Evolutionary conservation across 768 basidiomycete genomes (phyloP).

Genomic region (Amanita polypyramis): DNA sequence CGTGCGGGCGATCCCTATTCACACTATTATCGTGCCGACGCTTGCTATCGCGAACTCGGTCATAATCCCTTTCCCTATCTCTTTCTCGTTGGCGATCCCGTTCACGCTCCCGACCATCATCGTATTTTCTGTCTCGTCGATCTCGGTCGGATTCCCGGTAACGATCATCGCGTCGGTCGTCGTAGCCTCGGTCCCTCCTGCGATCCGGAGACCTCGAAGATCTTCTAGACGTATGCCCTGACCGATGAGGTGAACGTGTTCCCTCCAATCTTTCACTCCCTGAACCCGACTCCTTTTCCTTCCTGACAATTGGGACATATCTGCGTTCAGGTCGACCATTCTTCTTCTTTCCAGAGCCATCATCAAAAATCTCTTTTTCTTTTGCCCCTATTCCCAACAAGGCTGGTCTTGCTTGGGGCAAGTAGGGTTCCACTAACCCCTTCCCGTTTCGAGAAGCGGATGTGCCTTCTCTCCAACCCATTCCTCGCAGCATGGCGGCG

Average conservation of each 20-base stretch:
- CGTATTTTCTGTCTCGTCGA: conserved; percentile 12
- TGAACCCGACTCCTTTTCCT: conserved; percentile 37
- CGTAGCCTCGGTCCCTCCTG: conserved; percentile 19
- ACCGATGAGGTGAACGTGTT: conserved; percentile 27
- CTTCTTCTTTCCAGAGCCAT: conserved; percentile 48
- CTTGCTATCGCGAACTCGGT: conserved; percentile 22
- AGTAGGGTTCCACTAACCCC: conserved; percentile 65
- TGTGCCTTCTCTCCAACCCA: conserved; percentile 90
- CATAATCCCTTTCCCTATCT: conserved; percentile 15
- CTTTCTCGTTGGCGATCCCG: conserved; percentile 13
- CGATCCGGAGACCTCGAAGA: conserved; percentile 42
- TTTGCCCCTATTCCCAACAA: conserved; percentile 93
- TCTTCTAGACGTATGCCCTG: conserved; percentile 35
- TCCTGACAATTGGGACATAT: conserved; percentile 77
- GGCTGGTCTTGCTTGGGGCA: conserved; percentile 76
- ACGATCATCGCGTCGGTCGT: conserved; percentile 15
- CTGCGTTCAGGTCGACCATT: conserved; percentile 51
- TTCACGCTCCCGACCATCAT: conserved; percentile 10
- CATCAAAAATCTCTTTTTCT: conserved; percentile 62
- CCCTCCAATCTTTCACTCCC: conserved; percentile 18
- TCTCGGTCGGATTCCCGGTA: conserved; percentile 6
- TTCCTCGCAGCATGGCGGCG: conserved; percentile 84
- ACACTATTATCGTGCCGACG: conserved; percentile 21
- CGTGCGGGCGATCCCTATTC: conserved; percentile 8
- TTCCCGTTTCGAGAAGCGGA: conserved; percentile 57